Percentiles rank a stretch among this genome's conserved stretches.
phyloP scores from a whole-genome alignment of 2,329 filamentous ascomycete species.

The Colletotrichum melonis region DNA sequence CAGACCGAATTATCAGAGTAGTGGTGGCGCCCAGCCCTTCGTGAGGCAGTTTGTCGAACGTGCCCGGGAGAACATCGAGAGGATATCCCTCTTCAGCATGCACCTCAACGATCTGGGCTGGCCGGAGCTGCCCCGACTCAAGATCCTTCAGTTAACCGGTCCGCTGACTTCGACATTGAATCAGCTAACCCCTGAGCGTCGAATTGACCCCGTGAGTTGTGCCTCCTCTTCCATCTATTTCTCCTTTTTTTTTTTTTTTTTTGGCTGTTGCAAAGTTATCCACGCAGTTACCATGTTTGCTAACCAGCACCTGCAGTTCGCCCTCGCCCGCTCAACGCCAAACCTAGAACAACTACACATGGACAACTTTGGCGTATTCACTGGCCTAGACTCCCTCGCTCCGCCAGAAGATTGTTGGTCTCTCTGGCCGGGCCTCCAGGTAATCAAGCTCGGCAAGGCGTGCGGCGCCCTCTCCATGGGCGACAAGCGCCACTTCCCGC shows the following conservation, averaged over 20 bases:
- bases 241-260: no score
- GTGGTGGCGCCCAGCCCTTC: conserved; percentile 24
- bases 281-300: neutral
- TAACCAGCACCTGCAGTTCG: conserved; percentile 9
- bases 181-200: conserved; percentile 22
- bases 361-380: conserved; percentile 31
- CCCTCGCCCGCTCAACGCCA: conserved; percentile 27
- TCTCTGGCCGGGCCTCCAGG: conserved; percentile 46
- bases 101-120: conserved; percentile 29
- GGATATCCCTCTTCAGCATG: conserved; percentile 18
- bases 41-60: conserved; percentile 28
- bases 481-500: conserved; percentile 34
- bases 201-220: conserved; percentile 19
- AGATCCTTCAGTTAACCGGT: conserved; percentile 28
- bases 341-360: conserved; percentile 32
- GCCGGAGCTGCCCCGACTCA: conserved; percentile 30
- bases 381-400: conserved; percentile 24
- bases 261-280: no score
- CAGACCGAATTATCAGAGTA: conserved; percentile 1
- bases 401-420: conserved; percentile 32
- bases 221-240: no score
- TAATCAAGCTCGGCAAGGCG: conserved; percentile 41
- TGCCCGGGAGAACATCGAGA: conserved; percentile 15
- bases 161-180: conserved; percentile 15
- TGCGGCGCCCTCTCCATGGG: conserved; percentile 34